phyloP scores from a whole-genome alignment of 106 monocot genomes.

The Cymbidium sinense region DNA sequence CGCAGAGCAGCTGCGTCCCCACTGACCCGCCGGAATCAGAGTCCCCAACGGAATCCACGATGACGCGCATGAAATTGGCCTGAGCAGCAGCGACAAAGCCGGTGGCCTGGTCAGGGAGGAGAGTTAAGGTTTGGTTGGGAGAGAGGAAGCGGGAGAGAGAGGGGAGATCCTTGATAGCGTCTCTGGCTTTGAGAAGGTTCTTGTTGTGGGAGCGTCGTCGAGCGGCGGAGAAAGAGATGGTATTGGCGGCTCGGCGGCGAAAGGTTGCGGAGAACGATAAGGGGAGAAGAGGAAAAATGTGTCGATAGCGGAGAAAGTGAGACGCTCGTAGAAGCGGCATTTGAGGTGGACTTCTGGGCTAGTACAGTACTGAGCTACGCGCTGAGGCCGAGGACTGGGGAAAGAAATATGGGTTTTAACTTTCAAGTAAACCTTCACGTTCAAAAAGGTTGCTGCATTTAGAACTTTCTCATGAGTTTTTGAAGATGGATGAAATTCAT shows the following conservation, averaged over 20 bases:
- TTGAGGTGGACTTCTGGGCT: neutral
- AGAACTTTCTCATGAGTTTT: too few species aligned
- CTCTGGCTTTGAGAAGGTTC: constrained; percentile 40
- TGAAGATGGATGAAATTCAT: too few species aligned
- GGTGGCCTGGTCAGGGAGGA: constrained; percentile 74
- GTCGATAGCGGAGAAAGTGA: constrained; percentile 13
- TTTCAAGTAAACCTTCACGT: neutral
- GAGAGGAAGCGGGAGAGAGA: constrained; percentile 5
- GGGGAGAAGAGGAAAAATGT: constrained; percentile 7
- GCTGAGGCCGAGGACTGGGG: neutral
- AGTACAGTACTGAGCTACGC: too few species aligned
- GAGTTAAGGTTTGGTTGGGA: constrained; percentile 2
- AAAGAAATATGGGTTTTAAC: neutral
- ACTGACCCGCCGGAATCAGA: constrained; percentile 4
- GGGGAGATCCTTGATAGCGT: constrained; percentile 23
- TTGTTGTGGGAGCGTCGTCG: constrained; percentile 31
- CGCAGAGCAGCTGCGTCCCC: constrained; percentile 76
- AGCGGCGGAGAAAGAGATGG: constrained; percentile 6
- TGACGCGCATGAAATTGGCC: constrained; percentile 91
- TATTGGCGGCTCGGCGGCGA: neutral
- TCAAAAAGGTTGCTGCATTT: too few species aligned
- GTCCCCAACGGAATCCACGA: constrained; percentile 33
- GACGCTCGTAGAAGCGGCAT: constrained; percentile 11
- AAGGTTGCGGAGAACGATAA: neutral
- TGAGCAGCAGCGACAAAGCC: constrained; percentile 84